Percentiles rank a stretch among this genome's conserved stretches.
phyloP scores from a whole-genome alignment of 352 stramenopile species.

The Saprolegnia parasitica region DNA sequence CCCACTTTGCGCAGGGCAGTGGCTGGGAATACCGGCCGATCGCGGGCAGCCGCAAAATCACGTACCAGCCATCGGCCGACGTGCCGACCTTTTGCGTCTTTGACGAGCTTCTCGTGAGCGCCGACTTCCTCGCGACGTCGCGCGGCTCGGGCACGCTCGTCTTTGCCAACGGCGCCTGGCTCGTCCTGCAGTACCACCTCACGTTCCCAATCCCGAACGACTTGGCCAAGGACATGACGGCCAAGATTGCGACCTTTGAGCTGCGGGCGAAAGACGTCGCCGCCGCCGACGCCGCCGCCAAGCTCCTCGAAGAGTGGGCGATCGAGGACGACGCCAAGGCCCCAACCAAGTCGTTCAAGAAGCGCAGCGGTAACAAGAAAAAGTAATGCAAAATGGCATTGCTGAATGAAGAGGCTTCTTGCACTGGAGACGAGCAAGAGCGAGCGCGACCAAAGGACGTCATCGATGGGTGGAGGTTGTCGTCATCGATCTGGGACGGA shows the following conservation, averaged over 20 bases:
- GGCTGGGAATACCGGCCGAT: conserved; percentile 27
- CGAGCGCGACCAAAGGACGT: background rate
- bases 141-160: conserved; percentile 24
- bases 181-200: conserved; percentile 22
- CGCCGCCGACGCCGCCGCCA: conserved; percentile 14
- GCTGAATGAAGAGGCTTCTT: background rate
- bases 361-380: conserved; percentile 20
- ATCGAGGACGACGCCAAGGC: conserved; percentile 21
- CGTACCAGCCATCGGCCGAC: conserved; percentile 14
- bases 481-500: too few relatives aligned
- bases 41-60: conserved; percentile 6
- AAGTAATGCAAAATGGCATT: background rate
- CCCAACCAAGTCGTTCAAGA: conserved; percentile 2
- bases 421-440: background rate
- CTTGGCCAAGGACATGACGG: conserved; percentile 17
- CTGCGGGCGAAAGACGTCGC: background rate
- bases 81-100: conserved; percentile 20
- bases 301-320: conserved; percentile 26
- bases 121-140: conserved; percentile 24
- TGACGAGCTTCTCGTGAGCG: conserved; percentile 25
- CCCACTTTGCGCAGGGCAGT: conserved; percentile 12
- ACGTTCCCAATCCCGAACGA: conserved; percentile 28
- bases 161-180: conserved; percentile 11
- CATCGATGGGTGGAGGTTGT: too few relatives aligned
- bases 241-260: conserved; percentile 26